Base-by-base conservation (phyloP, 441 rosid species). In the Bruguiera hainesii region DNA sequence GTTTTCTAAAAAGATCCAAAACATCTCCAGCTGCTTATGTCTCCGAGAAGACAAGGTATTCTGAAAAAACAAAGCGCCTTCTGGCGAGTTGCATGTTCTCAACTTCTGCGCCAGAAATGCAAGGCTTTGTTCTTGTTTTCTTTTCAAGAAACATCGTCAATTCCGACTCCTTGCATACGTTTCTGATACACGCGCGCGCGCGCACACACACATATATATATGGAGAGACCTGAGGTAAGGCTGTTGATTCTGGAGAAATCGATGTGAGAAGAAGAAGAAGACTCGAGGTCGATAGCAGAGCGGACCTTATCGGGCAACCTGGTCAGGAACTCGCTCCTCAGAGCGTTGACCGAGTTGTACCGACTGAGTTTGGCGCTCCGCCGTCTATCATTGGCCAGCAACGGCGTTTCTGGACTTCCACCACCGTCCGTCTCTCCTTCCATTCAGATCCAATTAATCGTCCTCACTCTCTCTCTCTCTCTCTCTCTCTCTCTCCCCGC, bases 261-360 rank as follows among this genome's bases (percentile, higher is more conserved):
- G 61, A 79, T 56, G 29, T 77, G 66, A 29, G 63, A 73, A 19
- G 85, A 78, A 55, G 58, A 23, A 55, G 58, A 55, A 70, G 84
- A 69, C 63, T 85, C 91, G 1, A 71, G 73, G 70, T 85, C 89
- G 29, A 84, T 25, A 18, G 73, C 68, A 35, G 80, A 75, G 55
- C 82, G 84, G 71, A 90, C 78, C 70, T 90, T 87, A 6, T 64
- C 80, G 11, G 97, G 89, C 78, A 90, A 74, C 28, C 74, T 81
- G 1, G 78, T 70, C 49, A 88, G 49, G 74, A 90, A 88, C 5
- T 84, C 87, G 0, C 35, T 64, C 69, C 79, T 72, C 31, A 87
- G 80, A 1, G 80, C 11, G 75, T 58, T 70, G 26, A 83, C 82
- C 49, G 85, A 82, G 61, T 79, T 70, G 25, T 67, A 55, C 53